Percentiles rank a stretch among this genome's conserved stretches.
These are phyloP conservation scores for Heliosperma pusillum DNA, from an alignment of 148 eudicot species.

Conservation along the genomic window DNA sequence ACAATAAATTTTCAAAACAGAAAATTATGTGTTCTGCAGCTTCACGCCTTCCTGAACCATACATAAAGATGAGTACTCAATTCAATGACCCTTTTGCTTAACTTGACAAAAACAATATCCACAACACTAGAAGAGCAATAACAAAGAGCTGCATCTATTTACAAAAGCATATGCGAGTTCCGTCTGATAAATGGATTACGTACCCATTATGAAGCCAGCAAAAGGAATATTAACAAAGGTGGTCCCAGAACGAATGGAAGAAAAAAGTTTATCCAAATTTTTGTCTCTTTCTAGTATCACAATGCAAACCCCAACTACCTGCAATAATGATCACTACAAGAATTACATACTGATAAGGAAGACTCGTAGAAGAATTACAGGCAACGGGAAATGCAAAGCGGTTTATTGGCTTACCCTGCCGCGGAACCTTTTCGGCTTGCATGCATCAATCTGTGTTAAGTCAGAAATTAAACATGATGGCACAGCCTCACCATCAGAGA, in stretches of 20 bases:
- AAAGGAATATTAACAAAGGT: conserved; percentile 47
- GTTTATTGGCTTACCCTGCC: conserved; percentile 51
- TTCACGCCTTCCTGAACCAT: background rate
- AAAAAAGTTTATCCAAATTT: conserved; percentile 27
- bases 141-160: background rate
- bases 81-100: background rate
- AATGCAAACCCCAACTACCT: conserved; percentile 68
- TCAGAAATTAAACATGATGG: conserved; percentile 44
- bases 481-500: conserved; percentile 19
- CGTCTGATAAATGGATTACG: conserved; percentile 12
- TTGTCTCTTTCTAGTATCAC: conserved; percentile 48
- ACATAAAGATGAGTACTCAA: background rate
- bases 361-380: background rate
- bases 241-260: conserved; percentile 23
- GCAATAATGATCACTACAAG: conserved; percentile 15
- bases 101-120: background rate
- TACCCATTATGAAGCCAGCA: conserved; percentile 85
- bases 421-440: conserved; percentile 46
- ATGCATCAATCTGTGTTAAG: conserved; percentile 24
- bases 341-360: background rate
- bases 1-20: background rate
- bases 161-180: background rate
- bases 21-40: background rate
- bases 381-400: conserved; percentile 9
- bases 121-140: background rate